Evolutionary conservation across 805 yeast genomes (phyloP), one percentile per base, ranked within the genome.

Genomic region (Hagleromyces aurorensis): DNA sequence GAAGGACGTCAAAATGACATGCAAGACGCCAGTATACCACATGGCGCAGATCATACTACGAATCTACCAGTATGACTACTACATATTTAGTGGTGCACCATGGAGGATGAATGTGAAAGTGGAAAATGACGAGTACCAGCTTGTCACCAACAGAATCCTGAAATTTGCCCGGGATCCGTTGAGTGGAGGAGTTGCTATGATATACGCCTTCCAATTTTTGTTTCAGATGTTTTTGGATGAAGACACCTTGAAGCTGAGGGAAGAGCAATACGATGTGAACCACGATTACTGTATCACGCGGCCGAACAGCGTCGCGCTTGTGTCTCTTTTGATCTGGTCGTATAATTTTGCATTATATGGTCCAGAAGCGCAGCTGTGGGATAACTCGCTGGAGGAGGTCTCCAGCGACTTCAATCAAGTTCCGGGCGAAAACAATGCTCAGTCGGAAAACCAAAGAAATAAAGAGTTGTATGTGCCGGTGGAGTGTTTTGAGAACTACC

Each of bases 1-100:
- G 16, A 22, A 24, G n/a, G 37, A 28, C 16, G 24, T 24, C 15
- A 19, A 21, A 7, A 9, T 16, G 8, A 64, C 75, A 27, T 78
- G 83, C 52, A 73, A 72, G 37, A 67, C 73, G 35, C 77, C 84
- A 0, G 70, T 76, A 30, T 79, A 74, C 52, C 87, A 83, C 48
- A 64, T 80, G 59, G 74, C 83, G 1, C 87, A 80, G 47, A 72
- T 81, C 10, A 70, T 75, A 25, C 69, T 83, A 49, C 72, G 82
- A 29, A 68, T 79, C 16, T 76, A 81, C 33, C 84, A 81, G 39
- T 77, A 80, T 52, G 94, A 84, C 52, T 72, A 81, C 34, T 80
- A 80, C 31, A 76, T 81, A 4, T 78, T 65, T 52, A 78, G 87
- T 2, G 95, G 95, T 1, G 81, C 85, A 6, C 91, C 91, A 1